Conservation (phyloP, 2,329 filamentous ascomycete species). For the Domatiomyces catenatus region DNA sequence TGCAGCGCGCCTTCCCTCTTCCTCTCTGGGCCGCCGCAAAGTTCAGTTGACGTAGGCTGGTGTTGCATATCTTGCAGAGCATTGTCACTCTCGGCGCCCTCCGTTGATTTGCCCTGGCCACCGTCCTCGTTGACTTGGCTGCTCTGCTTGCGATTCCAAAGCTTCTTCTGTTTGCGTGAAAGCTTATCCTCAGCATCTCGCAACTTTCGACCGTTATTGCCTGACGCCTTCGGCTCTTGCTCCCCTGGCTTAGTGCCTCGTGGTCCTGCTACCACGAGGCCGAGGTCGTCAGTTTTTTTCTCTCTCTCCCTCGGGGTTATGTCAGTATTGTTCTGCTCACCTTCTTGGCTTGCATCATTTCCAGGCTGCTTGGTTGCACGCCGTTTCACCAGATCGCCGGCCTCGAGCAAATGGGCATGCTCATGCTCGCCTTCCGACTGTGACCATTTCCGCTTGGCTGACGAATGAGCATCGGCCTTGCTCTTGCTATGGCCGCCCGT, state of each 20-base stretch:
- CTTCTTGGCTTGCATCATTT: slow-evolving; percentile 23
- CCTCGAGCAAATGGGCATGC: slow-evolving; percentile 36
- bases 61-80: background rate
- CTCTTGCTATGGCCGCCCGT: background rate
- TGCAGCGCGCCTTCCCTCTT: background rate
- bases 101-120: background rate
- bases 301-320: background rate
- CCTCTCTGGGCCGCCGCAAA: background rate
- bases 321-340: slow-evolving; percentile 24
- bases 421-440: slow-evolving; percentile 2
- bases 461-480: slow-evolving; percentile 9
- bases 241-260: slow-evolving; percentile 7
- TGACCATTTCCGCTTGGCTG: slow-evolving; percentile 37
- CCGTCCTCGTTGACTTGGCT: background rate
- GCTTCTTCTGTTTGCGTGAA: background rate
- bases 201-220: background rate
- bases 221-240: background rate
- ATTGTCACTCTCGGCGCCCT: background rate
- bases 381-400: slow-evolving; percentile 58
- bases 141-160: background rate
- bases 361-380: slow-evolving; percentile 63
- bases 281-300: slow-evolving; percentile 21
- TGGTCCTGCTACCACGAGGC: slow-evolving; percentile 17
- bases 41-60: background rate
- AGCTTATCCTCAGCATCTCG: background rate